These are phyloP conservation scores for Babesia caballi DNA, from an alignment of 169 alveolate species.

Conservation along the genomic window DNA sequence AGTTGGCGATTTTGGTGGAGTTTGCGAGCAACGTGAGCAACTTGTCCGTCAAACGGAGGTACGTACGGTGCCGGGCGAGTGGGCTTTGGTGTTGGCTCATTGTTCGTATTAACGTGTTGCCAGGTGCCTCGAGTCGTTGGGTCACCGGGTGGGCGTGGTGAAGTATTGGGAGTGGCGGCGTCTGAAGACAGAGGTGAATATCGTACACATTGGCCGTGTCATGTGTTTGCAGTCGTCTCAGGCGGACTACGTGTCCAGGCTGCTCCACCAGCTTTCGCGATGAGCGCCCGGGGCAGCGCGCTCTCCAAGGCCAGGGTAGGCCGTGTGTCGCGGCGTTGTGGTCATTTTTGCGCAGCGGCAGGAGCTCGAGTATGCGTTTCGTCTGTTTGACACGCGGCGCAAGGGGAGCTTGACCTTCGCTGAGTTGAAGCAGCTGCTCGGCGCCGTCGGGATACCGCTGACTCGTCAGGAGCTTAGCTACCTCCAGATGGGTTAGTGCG, in stretches of 20 bases:
- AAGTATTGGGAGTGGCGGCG: constrained; percentile 71
- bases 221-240: constrained; percentile 46
- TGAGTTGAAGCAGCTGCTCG: constrained; percentile 35
- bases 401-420: constrained; percentile 42
- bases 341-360: constrained; percentile 19
- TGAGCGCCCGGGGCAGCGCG: constrained; percentile 2
- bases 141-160: constrained; percentile 44
- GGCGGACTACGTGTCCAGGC: constrained; percentile 38
- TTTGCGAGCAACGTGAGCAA: constrained; percentile 24
- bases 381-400: constrained; percentile 50
- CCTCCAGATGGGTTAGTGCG: constrained; percentile 46
- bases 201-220: background rate
- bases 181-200: constrained; percentile 57
- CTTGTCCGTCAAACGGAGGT: constrained; percentile 12
- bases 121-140: constrained; percentile 58
- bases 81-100: no score
- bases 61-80: constrained; percentile 31
- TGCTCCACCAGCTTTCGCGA: constrained; percentile 26
- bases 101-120: background rate
- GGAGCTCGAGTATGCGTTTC: constrained; percentile 57
- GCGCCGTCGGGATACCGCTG: constrained; percentile 45
- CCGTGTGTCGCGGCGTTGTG: no score
- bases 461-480: constrained; percentile 39
- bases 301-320: constrained; percentile 44
- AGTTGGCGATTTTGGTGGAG: constrained; percentile 42